Conservation (phyloP, 192 early-diverging fungal genomes). For the Coemansia asiatica region DNA sequence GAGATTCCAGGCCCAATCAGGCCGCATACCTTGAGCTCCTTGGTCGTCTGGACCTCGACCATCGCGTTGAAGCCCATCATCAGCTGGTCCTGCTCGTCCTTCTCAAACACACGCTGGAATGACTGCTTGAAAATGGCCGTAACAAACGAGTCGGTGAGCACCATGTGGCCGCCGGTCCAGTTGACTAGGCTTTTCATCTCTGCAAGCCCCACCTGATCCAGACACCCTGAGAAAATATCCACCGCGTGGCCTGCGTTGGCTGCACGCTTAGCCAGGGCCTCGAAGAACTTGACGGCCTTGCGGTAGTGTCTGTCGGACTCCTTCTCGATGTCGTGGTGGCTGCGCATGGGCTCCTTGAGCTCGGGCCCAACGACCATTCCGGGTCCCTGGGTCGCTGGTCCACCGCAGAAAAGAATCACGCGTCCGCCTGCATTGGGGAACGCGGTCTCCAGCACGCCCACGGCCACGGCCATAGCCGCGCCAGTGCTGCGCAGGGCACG, state of each 20-base stretch:
- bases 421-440: conserved; percentile 90
- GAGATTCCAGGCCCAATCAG: conserved; percentile 96
- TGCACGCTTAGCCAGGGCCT: conserved; percentile 80
- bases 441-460: conserved; percentile 87
- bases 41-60: conserved; percentile 93
- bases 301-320: conserved; percentile 90
- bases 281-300: conserved; percentile 95
- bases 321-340: conserved; percentile 98
- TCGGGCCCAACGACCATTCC: conserved; percentile 92
- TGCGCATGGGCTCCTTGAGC: conserved; percentile 90
- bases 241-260: conserved; percentile 87
- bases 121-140: conserved; percentile 97
- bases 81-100: conserved; percentile 83
- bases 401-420: conserved; percentile 92
- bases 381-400: conserved; percentile 91
- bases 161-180: conserved; percentile 88
- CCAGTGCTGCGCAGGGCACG: conserved; percentile 93
- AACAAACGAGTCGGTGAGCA: conserved; percentile 93
- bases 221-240: conserved; percentile 97
- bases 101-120: conserved; percentile 91
- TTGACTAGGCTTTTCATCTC: conserved; percentile 95
- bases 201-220: conserved; percentile 95
- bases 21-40: conserved; percentile 94
- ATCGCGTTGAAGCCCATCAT: conserved; percentile 98
- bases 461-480: conserved; percentile 88